phyloP scores from a whole-genome alignment of 345 rosid species.

The Combretum micranthum region DNA sequence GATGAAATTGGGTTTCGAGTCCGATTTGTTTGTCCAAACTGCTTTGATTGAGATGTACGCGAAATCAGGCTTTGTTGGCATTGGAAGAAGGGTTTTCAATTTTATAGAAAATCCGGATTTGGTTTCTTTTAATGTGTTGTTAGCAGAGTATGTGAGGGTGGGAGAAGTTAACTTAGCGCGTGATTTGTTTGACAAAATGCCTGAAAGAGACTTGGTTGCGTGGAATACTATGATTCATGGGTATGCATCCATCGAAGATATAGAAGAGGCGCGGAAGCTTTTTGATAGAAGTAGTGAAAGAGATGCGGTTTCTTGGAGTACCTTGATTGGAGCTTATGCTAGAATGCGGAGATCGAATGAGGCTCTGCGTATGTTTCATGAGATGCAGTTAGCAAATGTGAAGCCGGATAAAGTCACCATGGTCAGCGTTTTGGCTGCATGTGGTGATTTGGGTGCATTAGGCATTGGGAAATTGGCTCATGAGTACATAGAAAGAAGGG shows the following conservation, averaged over 20 bases:
- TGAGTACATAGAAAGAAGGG: slow-evolving; percentile 11
- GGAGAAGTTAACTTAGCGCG: slow-evolving; percentile 12
- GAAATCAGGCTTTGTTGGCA: background rate
- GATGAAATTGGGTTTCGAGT: slow-evolving; percentile 1
- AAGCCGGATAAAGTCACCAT: slow-evolving; percentile 20
- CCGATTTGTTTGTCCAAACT: slow-evolving; percentile 11
- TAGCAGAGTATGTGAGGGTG: slow-evolving; percentile 15
- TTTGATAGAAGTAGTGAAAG: slow-evolving; percentile 4
- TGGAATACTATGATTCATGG: slow-evolving; percentile 26
- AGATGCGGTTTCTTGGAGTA: slow-evolving; percentile 7
- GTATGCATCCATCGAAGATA: slow-evolving; percentile 7
- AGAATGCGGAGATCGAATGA: slow-evolving; percentile 8
- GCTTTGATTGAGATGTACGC: slow-evolving; percentile 12
- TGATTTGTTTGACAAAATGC: slow-evolving; percentile 14
- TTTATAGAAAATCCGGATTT: slow-evolving; percentile 1
- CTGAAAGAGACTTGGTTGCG: slow-evolving; percentile 16
- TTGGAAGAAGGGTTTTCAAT: slow-evolving; percentile 5
- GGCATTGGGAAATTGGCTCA: slow-evolving; percentile 15
- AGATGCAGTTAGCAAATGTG: slow-evolving; percentile 9
- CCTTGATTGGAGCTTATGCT: slow-evolving; percentile 11
- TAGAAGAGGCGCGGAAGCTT: slow-evolving; percentile 10
- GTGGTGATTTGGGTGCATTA: slow-evolving; percentile 17
- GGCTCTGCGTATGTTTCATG: slow-evolving; percentile 1
- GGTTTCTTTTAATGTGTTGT: slow-evolving; percentile 9
- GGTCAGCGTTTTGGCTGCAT: slow-evolving; percentile 25